These are phyloP conservation scores for Apophysomyces ossiformis DNA, from an alignment of 371 early-diverging fungal genomes.

Conservation along the genomic window DNA sequence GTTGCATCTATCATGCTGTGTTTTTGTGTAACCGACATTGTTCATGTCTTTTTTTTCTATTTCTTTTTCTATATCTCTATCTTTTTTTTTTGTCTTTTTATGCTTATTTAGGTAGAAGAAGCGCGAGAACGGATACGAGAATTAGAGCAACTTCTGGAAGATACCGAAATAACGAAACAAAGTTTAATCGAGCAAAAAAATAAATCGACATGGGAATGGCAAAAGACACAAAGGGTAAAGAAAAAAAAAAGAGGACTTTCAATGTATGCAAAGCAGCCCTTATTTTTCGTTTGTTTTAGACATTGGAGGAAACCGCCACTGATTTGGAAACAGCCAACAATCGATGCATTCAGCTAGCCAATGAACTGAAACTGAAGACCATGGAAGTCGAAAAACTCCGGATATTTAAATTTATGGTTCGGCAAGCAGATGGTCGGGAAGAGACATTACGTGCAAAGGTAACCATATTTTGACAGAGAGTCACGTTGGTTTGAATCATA, in stretches of 20 bases:
- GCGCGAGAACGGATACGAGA: conserved; percentile 26
- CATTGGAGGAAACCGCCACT: conserved; percentile 33
- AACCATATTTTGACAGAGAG: not conserved
- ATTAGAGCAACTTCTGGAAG: conserved; percentile 30
- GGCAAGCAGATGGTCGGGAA: conserved; percentile 35
- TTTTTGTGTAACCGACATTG: conserved; percentile 26
- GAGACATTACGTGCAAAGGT: conserved; percentile 36
- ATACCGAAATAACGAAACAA: conserved; percentile 31
- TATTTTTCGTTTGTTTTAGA: conserved; percentile 20
- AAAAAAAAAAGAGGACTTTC: not conserved
- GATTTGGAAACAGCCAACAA: conserved; percentile 37
- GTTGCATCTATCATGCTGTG: conserved; percentile 15
- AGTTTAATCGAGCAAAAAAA: conserved; percentile 32
- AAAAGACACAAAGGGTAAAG: conserved; percentile 42
- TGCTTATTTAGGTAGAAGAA: conserved; percentile 28
- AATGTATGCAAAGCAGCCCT: not conserved
- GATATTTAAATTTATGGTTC: conserved; percentile 28
- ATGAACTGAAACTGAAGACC: conserved; percentile 25
- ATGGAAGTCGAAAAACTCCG: conserved; percentile 35
- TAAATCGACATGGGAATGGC: conserved; percentile 35
- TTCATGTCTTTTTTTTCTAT: conserved; percentile 11
- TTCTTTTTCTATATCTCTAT: conserved; percentile 3
- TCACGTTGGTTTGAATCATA: not conserved
- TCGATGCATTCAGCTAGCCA: conserved; percentile 29
- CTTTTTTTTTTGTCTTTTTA: conserved; percentile 14